Base-by-base conservation (phyloP, 768 basidiomycete species). In the Tricholoma furcatifolium region DNA sequence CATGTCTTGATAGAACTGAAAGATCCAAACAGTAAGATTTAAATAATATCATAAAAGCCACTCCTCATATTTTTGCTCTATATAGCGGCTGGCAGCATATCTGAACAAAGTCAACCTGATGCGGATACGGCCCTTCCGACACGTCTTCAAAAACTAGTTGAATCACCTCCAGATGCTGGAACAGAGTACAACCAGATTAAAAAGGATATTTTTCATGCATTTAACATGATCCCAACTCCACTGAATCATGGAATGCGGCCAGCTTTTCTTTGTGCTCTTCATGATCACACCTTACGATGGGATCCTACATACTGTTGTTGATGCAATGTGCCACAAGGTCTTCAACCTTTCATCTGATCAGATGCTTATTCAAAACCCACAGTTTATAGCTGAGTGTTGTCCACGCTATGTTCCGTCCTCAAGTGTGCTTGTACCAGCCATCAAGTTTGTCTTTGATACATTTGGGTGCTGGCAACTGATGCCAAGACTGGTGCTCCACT, bases 131-230 rank as follows among this genome's bases (percentile, higher is more conserved):
- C n/a, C n/a, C n/a, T n/a, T n/a, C n/a, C n/a, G n/a, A n/a, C n/a
- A n/a, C n/a, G n/a, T n/a, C n/a, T n/a, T n/a, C n/a, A n/a, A n/a
- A n/a, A n/a, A n/a, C n/a, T n/a, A n/a, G n/a, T n/a, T n/a, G n/a
- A n/a, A n/a, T n/a, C n/a, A 12, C 43, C 43, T 12, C 50, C 30
- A 4, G 40, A 24, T 2, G 12, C 9, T 23, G 11, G n/a, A 27
- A 34, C 43, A 11, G 40, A 51, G 30, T 50, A 54, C 27, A 56
- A 53, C 10, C 40, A 54, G 24, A 60, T 60, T 24, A 61, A 65
- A 31, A 65, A 62, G 21, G 64, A 63, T 42, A 47, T 60, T 3
- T 63, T 62, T 30, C 64, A 65, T 50, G 63, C 53, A 24, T 64
- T 61, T 21, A 54, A 63, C 10, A 23, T 27, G 15, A 47, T 47